Evolutionary conservation across 139 green algal genomes (phyloP), one percentile per base, ranked within the genome.

Genomic region (Picochlorum costavermella): DNA sequence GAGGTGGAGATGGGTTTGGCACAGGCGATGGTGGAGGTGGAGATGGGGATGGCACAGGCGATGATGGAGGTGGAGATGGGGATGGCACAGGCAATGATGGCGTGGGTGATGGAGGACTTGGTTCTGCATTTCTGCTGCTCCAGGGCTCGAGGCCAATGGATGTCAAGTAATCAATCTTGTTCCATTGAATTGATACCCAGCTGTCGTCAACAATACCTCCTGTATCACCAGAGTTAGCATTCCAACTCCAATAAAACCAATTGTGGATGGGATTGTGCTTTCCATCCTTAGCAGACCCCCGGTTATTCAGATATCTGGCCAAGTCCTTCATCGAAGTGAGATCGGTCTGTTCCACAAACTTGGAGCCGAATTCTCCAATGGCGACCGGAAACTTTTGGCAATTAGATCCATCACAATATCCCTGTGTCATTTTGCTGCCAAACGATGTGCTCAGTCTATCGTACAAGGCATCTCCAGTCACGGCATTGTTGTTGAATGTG

Each of bases 321-420:
- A 80, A 71, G 25, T 77, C 69, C 12, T 25, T 43, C 61, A 81
- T 50, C 13, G 64, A 61, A 26, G 60, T 31, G 14, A 75, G 28
- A 64, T 80, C 72, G 10, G 17, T 46, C 5, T 53, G 17, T 25
- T 68, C 5, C 11, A 14, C 25, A 37, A 79, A 71, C 12, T 59
- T 62, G 58, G 68, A 72, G 56, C 73, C 73, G 43, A 70, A 50
- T 62, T 83, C 76, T 14, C 73, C 76, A 10, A 78, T 63, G 43
- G 59, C 69, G 2, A 83, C 60, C 2, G 76, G 73, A 64, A 83
- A 83, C 2, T 26, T 51, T 44, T 64, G 30, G 45, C 63, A 69
- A 1, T 2, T 28, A 20, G 43, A 49, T 26, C 58, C 58, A 11
- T 63, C 74, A 23, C 46, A 53, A 53, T 53, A 53, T 23, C 46